Conservation (phyloP, 805 yeast genomes). For the Candida railenensis region DNA sequence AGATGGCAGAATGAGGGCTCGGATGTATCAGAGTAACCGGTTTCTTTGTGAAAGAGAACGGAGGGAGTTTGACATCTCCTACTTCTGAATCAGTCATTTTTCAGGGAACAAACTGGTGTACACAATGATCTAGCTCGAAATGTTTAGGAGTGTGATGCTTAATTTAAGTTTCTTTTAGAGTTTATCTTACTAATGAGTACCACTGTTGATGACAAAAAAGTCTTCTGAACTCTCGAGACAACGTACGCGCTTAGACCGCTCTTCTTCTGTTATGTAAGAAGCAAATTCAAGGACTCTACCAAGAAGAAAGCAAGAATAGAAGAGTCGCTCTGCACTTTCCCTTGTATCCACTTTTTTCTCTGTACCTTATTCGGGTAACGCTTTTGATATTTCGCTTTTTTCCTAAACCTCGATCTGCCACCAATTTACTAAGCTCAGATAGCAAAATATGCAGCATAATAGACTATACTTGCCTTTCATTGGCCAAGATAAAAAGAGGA, state of each 20-base stretch:
- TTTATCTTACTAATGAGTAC: no score
- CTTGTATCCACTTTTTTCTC: not conserved
- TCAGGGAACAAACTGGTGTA: not conserved
- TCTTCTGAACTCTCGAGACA: not conserved
- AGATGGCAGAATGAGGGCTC: constrained; percentile 22
- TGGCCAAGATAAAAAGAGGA: not conserved
- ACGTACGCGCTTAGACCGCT: no score
- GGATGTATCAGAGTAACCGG: constrained; percentile 19
- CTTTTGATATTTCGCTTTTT: not conserved
- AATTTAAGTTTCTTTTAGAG: no score
- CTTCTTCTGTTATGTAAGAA: no score
- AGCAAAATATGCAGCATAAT: constrained; percentile 1
- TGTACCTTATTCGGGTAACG: not conserved
- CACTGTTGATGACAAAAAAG: not conserved
- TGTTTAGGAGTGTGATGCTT: no score
- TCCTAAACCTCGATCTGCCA: not conserved
- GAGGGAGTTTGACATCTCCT: constrained; percentile 13
- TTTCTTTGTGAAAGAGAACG: constrained; percentile 31
- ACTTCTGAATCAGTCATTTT: constrained; percentile 1
- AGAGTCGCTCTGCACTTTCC: no score
- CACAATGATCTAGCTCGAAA: not conserved
- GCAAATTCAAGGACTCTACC: no score
- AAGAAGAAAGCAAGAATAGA: no score
- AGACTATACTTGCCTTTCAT: not conserved
- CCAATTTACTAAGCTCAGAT: not conserved